Base-by-base conservation (phyloP, 2,329 filamentous ascomycete genomes). In the Decorospora gaudefroyi region DNA sequence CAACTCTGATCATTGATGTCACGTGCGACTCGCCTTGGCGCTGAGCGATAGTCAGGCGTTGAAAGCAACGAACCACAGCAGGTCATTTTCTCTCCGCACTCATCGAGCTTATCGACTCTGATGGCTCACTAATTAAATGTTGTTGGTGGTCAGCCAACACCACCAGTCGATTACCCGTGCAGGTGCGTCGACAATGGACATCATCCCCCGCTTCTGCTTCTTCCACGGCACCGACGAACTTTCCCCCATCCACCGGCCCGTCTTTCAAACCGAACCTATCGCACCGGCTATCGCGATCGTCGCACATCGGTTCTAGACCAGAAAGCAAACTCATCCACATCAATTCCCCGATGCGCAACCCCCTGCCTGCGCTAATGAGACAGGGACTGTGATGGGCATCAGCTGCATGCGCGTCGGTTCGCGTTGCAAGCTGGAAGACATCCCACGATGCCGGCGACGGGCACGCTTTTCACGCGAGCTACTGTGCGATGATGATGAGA, bases 321-420 rank as follows among this genome's bases (percentile, higher is more conserved):
- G 23, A 26, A 13, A 22, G 23, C 23, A 38, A n/a, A 10, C 19
- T 17, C 18, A 16, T 8, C 16, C 21, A 38, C 10, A 12, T 21
- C 28, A 29, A 10, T 12, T 38, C 19, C 29, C 15, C 26, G 16
- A 37, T 47, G 43, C 17, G 28, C 13, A 13, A 13, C 40, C 29
- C 36, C 44, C 44, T 47, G 44, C 44, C 37, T 43, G 18, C 27
- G 23, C 39, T 22, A 36, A 33, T 38, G 45, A 48, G 45, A 45
- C 41, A 38, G 41, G 17, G 12, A 13, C 34, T 21, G 45, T 29
- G 34, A 26, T 31, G 40, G 41, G 23, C 23, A 16, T 11, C 45
- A 40, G 27, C 41, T 26, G 17, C 21, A 29, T 26, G 30, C 30
- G 34, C 34, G 21, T 31, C 35, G 15, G 25, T 9, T 31, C 19